Evolutionary conservation across 768 basidiomycete species (phyloP), one percentile per base, ranked within the genome.

Genomic region (Agaricus bisporus): DNA sequence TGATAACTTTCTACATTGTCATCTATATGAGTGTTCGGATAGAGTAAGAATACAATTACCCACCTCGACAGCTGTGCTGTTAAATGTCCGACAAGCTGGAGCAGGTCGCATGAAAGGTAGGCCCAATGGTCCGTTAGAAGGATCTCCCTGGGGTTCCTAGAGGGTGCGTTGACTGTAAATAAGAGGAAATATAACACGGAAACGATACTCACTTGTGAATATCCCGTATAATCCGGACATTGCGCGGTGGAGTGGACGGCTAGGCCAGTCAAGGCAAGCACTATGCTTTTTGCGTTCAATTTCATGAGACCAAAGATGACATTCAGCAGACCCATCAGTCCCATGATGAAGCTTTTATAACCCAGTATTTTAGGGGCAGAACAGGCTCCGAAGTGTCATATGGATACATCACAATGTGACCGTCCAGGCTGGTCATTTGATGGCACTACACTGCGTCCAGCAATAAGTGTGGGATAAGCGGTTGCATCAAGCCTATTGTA

Each of bases 71-170:
- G 82, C 78, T 22, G 80, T 74, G 61, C 85, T 88, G 54, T 82
- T 85, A 69, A 88, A 91, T 0, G 88, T 89, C 43, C 88, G 76
- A 60, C 88, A 90, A 18, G 71, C 77, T 29, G 78, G 79, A 41
- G 72, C 71, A 29, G 86, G 88, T 26, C 88, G 73, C 87, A 90
- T 90, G 64, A 71, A 86, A 12, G 88, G 88, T 54, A 89, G 67
- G 4, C 69, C 72, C 56, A 89, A 66, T 20, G 80, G 76, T 11
- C 88, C 88, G 5, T 66, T 63, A 2, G 86, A 88, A 36, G 70
- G 70, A 35, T 73, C 73, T 2, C 80, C 84, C 61, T 87, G 87
- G 26, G 83, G 78, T 12, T 55, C 69, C 85, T 86, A 53, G 25
- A 43, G 41, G 32, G 32, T 32, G 8, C 8, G 32, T 32, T 32